Base-by-base conservation (phyloP, 257 asterid species). In the Cordia subcordata region DNA sequence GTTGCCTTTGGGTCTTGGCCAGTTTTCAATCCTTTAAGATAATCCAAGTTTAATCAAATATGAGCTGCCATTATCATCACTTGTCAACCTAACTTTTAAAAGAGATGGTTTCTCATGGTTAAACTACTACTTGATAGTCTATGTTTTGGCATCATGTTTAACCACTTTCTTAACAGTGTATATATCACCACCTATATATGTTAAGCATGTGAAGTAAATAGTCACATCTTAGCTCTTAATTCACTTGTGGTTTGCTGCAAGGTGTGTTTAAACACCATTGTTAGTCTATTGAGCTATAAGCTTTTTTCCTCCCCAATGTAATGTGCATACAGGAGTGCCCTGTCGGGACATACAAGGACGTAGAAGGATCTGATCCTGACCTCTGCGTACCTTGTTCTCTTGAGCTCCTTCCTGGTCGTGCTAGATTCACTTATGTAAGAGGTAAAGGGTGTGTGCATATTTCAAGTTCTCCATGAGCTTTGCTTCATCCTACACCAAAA, bases 381-480 rank as follows among this genome's bases (percentile, higher is more conserved):
- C 93, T 90, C 65, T 90, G 97, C 80, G 73, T 49, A 68, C 78
- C 86, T 65, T 90, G 97, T 69, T 68, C 96, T 53, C 73, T 82
- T 37, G 93, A 82, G 68, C 70, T 49, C 58, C 94, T 90, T 73
- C 97, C 96, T 62, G 65, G 74, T 60, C 96, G 97, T 78, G 97
- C 97, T 78, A 75, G 71, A 67, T 87, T 82, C 74, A 72, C 80
- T 57, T 82, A 85, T 73, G 85, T 85, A 68, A 78, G 97, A 85
- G 97, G 97, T 90, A 60, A 80, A 71, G 61, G 49, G 55, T 57
- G 55, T 49, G 37, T 62, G 59, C 44, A 47, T 27, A 27, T 72
- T 73, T 58, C 61, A 38, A 62, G 11, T 63, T 21, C 57, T 42
- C 62, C 58, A 33, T 35, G 23, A 42, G n/a, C 9, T 21, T 46